Conservation (phyloP, 768 basidiomycete genomes). For the Flagelloscypha sp. region DNA sequence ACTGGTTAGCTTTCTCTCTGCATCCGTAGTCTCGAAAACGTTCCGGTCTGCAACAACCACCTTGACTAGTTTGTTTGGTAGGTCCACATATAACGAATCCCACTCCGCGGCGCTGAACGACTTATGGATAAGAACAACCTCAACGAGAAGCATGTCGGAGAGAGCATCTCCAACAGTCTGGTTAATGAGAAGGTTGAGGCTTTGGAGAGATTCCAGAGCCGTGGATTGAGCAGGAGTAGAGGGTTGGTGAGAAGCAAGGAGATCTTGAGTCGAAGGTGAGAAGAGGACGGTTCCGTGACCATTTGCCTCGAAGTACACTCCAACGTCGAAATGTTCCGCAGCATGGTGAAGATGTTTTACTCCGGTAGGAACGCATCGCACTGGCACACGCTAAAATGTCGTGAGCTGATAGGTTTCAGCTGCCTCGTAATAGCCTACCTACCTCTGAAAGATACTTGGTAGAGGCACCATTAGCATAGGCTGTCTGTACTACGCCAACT, state of each 20-base stretch:
- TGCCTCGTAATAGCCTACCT: conserved; percentile 15
- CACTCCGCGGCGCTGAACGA: conserved; percentile 79
- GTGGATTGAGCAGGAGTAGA: conserved; percentile 77
- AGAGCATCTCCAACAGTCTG: conserved; percentile 95
- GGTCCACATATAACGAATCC: conserved; percentile 88
- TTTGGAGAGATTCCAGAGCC: conserved; percentile 67
- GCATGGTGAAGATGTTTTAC: conserved; percentile 98
- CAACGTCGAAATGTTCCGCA: conserved; percentile 86
- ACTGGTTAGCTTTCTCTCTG: conserved; percentile 79
- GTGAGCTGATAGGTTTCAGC: conserved; percentile 8
- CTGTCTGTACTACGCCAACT: conserved; percentile 96
- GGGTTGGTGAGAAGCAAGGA: conserved; percentile 56
- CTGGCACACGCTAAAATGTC: conserved; percentile 73
- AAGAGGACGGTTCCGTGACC: conserved; percentile 98
- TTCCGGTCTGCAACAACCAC: conserved; percentile 79
- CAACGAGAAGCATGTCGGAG: conserved; percentile 92
- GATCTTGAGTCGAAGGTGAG: conserved; percentile 63
- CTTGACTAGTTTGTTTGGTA: conserved; percentile 93
- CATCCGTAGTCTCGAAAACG: conserved; percentile 85
- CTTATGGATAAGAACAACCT: conserved; percentile 83
- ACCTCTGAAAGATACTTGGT: conserved; percentile 87
- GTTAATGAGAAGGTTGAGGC: conserved; percentile 82
- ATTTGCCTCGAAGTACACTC: conserved; percentile 99
- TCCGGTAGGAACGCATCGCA: conserved; percentile 91
- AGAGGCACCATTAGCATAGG: conserved; percentile 96